These are phyloP conservation scores for Xylariomycetidae sp. DNA, from an alignment of 2,329 filamentous ascomycete genomes.

Conservation along the genomic window DNA sequence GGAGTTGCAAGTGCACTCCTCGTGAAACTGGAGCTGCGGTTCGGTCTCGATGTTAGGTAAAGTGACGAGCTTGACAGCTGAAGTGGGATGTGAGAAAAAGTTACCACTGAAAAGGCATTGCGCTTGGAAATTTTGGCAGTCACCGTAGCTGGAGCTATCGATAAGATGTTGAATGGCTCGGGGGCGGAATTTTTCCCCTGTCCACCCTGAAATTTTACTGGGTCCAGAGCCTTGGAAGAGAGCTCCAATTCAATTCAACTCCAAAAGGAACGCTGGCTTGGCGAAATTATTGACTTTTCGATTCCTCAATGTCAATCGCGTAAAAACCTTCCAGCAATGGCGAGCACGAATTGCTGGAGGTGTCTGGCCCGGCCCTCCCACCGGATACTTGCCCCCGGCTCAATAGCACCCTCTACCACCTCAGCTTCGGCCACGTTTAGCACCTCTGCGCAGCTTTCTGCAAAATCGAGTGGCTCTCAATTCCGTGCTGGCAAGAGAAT, in stretches of 20 bases:
- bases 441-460: constrained; percentile 5
- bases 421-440: constrained; percentile 19
- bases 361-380: constrained; percentile 46
- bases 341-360: constrained; percentile 54
- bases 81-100: too few species aligned
- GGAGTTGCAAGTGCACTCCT: too few species aligned
- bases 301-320: too few species aligned
- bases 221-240: constrained; percentile 1
- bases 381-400: constrained; percentile 18
- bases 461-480: background rate
- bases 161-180: constrained; percentile 19
- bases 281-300: too few species aligned
- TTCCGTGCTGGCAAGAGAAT: constrained; percentile 36
- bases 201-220: constrained; percentile 5
- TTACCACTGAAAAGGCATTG: too few species aligned
- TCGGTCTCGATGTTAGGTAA: too few species aligned
- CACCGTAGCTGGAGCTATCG: too few species aligned
- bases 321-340: constrained; percentile 40
- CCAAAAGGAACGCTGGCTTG: too few species aligned
- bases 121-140: constrained; percentile 16
- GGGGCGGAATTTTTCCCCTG: constrained; percentile 15
- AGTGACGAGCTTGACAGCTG: too few species aligned
- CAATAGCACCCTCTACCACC: constrained; percentile 26
- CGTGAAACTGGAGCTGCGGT: too few species aligned
- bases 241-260: too few species aligned